These are phyloP conservation scores for Schwanniomyces sp. DNA, from an alignment of 805 yeast species.

Conservation along the genomic window DNA sequence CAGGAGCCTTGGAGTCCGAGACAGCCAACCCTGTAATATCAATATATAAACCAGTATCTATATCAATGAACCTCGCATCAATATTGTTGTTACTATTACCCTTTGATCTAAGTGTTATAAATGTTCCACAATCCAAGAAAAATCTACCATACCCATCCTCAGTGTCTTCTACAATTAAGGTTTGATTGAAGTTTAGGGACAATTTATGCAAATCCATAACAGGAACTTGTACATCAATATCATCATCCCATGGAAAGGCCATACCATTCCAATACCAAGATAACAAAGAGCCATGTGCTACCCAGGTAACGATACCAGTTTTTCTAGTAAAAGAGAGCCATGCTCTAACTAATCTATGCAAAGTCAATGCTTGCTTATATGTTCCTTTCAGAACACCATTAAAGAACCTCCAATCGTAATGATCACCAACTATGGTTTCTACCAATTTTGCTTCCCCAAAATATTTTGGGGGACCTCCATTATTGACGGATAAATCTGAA, in stretches of 20 bases:
- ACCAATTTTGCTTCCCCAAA: slow-evolving; percentile 29
- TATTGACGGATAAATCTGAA: slow-evolving; percentile 9
- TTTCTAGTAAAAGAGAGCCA: slow-evolving; percentile 46
- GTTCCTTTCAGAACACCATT: slow-evolving; percentile 19
- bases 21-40: slow-evolving; percentile 44
- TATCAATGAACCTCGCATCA: slow-evolving; percentile 56
- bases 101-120: slow-evolving; percentile 26
- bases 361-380: slow-evolving; percentile 29
- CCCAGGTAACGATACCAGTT: slow-evolving; percentile 39
- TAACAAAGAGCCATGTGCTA: slow-evolving; percentile 40
- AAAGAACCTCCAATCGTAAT: slow-evolving; percentile 41
- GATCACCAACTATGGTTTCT: slow-evolving; percentile 26
- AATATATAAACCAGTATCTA: slow-evolving; percentile 44
- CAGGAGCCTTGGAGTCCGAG: slow-evolving; percentile 27
- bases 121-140: slow-evolving; percentile 33
- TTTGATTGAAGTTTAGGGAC: slow-evolving; percentile 42
- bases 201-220: slow-evolving; percentile 43
- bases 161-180: slow-evolving; percentile 36
- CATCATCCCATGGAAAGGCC: slow-evolving; percentile 57
- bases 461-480: slow-evolving; percentile 27
- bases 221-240: slow-evolving; percentile 53
- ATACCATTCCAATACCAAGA: slow-evolving; percentile 54
- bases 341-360: slow-evolving; percentile 42
- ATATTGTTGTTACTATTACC: slow-evolving; percentile 52
- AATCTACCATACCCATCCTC: slow-evolving; percentile 26